phyloP scores from a whole-genome alignment of 1,284 basidiomycete genomes.

The Cutaneotrichosporon sp. region DNA sequence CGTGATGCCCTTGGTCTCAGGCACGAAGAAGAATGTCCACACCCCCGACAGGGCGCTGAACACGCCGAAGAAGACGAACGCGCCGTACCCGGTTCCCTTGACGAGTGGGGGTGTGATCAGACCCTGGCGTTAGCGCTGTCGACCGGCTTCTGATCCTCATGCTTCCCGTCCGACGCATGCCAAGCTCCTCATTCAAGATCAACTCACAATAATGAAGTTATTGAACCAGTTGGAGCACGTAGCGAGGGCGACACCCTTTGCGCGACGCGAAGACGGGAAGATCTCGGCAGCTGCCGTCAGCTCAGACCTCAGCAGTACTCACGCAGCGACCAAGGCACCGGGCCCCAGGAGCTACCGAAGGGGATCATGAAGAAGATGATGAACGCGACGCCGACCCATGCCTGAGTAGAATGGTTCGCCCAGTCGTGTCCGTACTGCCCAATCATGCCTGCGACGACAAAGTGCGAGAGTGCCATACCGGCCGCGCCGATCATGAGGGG shows the following conservation, averaged over 20 bases:
- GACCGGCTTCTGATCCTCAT: too few species aligned
- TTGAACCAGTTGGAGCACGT: constrained; percentile 50
- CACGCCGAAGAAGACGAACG: constrained; percentile 36
- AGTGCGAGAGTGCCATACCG: constrained; percentile 25
- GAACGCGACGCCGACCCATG: constrained; percentile 36
- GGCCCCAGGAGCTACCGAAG: constrained; percentile 27
- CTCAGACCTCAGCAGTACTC: constrained; percentile 27
- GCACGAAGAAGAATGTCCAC: constrained; percentile 30
- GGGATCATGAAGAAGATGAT: constrained; percentile 31
- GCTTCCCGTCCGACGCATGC: too few species aligned
- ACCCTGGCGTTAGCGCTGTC: constrained; percentile 14
- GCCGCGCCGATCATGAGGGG: constrained; percentile 35
- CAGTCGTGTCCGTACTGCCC: constrained; percentile 20
- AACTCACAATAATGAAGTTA: constrained; percentile 76
- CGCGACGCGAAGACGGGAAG: constrained; percentile 26
- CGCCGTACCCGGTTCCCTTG: constrained; percentile 28
- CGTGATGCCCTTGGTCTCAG: constrained; percentile 28
- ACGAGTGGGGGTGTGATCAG: constrained; percentile 37
- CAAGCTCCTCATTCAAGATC: too few species aligned
- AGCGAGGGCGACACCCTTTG: constrained; percentile 44
- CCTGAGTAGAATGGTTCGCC: constrained; percentile 25
- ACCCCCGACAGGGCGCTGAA: constrained; percentile 25
- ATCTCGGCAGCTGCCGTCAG: not conserved
- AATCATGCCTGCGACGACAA: constrained; percentile 36
- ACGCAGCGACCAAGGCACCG: constrained; percentile 42